Base-by-base conservation (phyloP, 78 protist genomes). In the Dictyostelium capitatum region DNA sequence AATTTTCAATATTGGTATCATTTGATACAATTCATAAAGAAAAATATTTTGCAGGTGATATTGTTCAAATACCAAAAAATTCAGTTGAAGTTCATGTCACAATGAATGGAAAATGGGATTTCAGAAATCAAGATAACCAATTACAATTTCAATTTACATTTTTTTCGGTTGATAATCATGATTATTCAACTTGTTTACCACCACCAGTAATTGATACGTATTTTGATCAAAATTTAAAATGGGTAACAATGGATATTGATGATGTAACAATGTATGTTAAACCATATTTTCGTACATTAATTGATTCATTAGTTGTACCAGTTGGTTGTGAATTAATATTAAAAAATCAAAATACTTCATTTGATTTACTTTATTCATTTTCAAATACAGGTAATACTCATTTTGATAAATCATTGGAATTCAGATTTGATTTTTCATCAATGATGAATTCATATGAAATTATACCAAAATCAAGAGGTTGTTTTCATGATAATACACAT, bases 391-490 rank as follows among this genome's bases (percentile, higher is more conserved):
- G 43, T 37, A 37, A 3, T 37, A 37, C 43, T 37, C 43, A 4
- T 1, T 51, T 12, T 51, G 10, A 14, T 51, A 12, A 51, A 17
- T 41, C n/a, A 6, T 20, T 51, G 20, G 37, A 30, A 14, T 79
- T 79, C 19, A 30, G 59, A 37, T 30, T 37, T 1, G 83, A 79
- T 37, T 79, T 79, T 20, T 48, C 56, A 12, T 6, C 83, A 14
- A 25, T 79, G n/a, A 79, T 54, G 46, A 25, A n/a, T 8, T 30
- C 17, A 54, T 37, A 62, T 20, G 50, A 54, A 54, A 28, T 43
- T 54, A 32, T 17, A 32, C 65, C 41, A 32, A 79, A 56, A 79
- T 37, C 57, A 32, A 56, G 56, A 15, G 83, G 83, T 20, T 79
- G 83, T 37, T 54, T 54, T 20, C 20, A 23, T 30, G 83, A 79